A percentile compares a stretch with the other conserved stretches of the same genome.
Conservation (phyloP, 805 yeast genomes). For the Ogataea philodendri region DNA sequence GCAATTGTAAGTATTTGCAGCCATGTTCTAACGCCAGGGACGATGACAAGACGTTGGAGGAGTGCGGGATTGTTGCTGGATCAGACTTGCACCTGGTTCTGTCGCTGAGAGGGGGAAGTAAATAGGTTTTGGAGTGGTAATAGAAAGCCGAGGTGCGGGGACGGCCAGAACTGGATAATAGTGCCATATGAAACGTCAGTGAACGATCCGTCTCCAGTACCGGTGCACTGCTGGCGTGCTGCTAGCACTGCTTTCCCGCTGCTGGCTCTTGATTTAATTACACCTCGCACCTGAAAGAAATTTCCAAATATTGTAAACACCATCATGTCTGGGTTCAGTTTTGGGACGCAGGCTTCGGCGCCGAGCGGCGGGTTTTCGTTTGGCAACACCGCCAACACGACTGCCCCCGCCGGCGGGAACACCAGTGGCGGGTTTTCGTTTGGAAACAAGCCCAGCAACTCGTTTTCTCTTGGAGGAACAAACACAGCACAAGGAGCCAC, state of each 20-base stretch:
- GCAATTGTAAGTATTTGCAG: conserved; percentile 59
- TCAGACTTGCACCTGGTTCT: conserved; percentile 85
- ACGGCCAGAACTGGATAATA: no score
- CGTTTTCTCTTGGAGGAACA: conserved; percentile 13
- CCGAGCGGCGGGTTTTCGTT: conserved; percentile 14
- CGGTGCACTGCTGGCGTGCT: no score
- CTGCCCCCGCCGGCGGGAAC: neutral
- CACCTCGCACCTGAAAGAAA: conserved; percentile 12
- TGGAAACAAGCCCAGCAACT: conserved; percentile 13
- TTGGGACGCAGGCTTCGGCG: conserved; percentile 15
- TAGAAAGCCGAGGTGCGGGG: no score
- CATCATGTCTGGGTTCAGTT: conserved; percentile 19
- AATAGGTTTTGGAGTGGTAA: no score
- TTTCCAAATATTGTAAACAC: conserved; percentile 10
- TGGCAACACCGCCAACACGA: conserved; percentile 7
- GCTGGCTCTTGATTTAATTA: no score
- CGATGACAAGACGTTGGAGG: conserved; percentile 71
- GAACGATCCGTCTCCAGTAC: no score
- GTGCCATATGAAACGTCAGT: no score
- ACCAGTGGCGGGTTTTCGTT: conserved; percentile 13
- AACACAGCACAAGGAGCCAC: conserved; percentile 10
- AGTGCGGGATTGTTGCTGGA: conserved; percentile 79
- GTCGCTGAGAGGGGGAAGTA: conserved; percentile 83
- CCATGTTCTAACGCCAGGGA: conserved; percentile 39
- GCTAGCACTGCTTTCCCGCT: no score